Evolutionary conservation across 2,329 filamentous ascomycete genomes (phyloP).

Genomic region (Chaetomiaceae sp.): DNA sequence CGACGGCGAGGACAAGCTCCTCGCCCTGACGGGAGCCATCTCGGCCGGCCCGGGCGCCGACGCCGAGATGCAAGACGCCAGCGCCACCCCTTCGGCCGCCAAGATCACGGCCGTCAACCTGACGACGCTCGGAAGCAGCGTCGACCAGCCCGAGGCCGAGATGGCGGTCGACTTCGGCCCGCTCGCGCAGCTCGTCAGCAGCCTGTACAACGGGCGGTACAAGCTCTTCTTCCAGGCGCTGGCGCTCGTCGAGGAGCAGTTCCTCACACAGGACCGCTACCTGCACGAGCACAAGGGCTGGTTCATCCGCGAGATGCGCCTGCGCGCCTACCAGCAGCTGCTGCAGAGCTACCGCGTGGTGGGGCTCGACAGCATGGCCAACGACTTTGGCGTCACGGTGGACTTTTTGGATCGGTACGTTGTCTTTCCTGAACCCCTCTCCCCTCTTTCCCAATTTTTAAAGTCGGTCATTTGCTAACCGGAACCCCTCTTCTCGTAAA

Average conservation of each 20-base stretch:
- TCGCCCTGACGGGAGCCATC: slow-evolving; percentile 72
- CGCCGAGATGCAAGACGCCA: slow-evolving; percentile 62
- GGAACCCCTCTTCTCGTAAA: too few relatives aligned
- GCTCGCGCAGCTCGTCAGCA: slow-evolving; percentile 81
- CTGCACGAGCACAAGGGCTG: slow-evolving; percentile 92
- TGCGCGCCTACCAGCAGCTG: slow-evolving; percentile 93
- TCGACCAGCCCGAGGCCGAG: slow-evolving; percentile 72
- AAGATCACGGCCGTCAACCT: slow-evolving; percentile 76
- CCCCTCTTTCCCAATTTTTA: not conserved
- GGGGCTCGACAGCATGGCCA: slow-evolving; percentile 94
- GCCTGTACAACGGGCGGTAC: slow-evolving; percentile 91
- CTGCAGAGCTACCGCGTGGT: slow-evolving; percentile 97
- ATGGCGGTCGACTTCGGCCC: slow-evolving; percentile 82
- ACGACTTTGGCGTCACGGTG: slow-evolving; percentile 92
- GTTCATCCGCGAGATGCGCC: slow-evolving; percentile 98
- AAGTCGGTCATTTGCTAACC: not conserved
- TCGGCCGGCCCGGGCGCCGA: slow-evolving; percentile 79
- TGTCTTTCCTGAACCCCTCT: not conserved
- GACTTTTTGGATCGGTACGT: slow-evolving; percentile 90
- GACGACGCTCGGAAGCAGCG: slow-evolving; percentile 68
- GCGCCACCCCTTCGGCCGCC: slow-evolving; percentile 42
- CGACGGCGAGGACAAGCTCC: slow-evolving; percentile 79
- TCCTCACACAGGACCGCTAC: slow-evolving; percentile 91
- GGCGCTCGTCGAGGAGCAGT: slow-evolving; percentile 85
- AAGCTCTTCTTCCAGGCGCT: slow-evolving; percentile 88